Evolutionary conservation across 208 protist genomes (phyloP), one percentile per base, ranked within the genome.

Genomic region (Trypanosoma vivax): DNA sequence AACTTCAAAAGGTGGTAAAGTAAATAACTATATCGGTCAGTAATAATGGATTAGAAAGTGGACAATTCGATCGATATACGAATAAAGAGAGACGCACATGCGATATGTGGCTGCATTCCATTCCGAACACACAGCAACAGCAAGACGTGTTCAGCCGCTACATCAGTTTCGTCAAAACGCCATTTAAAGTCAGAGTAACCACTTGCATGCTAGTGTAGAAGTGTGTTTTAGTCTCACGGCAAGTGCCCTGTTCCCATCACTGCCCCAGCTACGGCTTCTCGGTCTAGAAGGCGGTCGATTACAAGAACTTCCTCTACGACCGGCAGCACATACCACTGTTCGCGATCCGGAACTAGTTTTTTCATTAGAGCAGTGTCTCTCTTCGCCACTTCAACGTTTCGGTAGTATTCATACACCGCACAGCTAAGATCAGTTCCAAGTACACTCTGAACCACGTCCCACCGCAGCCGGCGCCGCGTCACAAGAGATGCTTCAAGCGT

Each of bases 331-430:
- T 54, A n/a, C 82, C 86, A 93, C 43, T 55, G 49, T 23, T n/a
- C 14, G 19, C 82, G 72, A 55, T 77, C 51, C 18, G 86, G 86
- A 40, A 90, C 82, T 27, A 81, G 63, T 2, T 72, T 58, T 40
- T 73, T 69, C 52, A 93, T 77, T 7, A 68, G 59, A 5, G 39
- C 14, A 25, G 70, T 60, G 49, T 88, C 76, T 1, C 86, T 72
- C 42, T 82, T 61, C 6, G 80, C 40, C 24, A 90, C 19, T 14
- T 75, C 57, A 25, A 70, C 67, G 11, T 60, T 49, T 18, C 64
- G 60, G 65, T 88, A 90, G 57, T 90, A 93, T 3, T 51, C 40
- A 56, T 93, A 93, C 24, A 90, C 74, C 11, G 50, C 57, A 4
- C 63, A 58, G 38, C 83, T 68, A 18, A 66, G 51, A 4, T 25